phyloP scores from a whole-genome alignment of 345 rosid genomes.

The Syzygium jambos region DNA sequence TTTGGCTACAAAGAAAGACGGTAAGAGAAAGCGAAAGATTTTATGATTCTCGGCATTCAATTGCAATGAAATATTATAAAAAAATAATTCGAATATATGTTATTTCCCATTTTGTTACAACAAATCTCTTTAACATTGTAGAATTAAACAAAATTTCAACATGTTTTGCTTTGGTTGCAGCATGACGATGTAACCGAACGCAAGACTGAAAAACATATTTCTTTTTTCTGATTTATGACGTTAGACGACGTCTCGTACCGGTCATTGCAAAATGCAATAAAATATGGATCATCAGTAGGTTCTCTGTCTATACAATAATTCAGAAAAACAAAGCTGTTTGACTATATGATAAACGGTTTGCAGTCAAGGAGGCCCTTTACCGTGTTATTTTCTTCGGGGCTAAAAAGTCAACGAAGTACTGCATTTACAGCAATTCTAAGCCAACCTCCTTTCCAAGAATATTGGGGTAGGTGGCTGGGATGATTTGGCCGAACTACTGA shows the following conservation, averaged over 20 bases:
- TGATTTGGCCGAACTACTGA: accelerated
- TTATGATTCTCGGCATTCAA: neutral
- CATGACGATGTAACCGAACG: neutral
- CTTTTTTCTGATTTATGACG: too few relatives aligned
- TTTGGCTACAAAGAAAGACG: neutral
- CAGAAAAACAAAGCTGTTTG: neutral
- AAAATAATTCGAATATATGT: neutral
- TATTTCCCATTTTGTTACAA: neutral
- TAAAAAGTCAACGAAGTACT: neutral
- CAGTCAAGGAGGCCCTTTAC: neutral
- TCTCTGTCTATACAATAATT: neutral
- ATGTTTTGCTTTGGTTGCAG: neutral
- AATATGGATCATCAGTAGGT: too few relatives aligned
- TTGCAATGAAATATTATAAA: too few relatives aligned
- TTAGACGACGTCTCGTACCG: neutral
- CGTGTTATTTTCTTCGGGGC: neutral
- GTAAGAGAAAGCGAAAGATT: neutral
- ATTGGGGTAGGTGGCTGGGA: neutral
- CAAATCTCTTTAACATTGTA: neutral
- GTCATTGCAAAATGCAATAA: neutral
- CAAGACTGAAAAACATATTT: neutral
- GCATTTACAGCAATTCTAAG: neutral
- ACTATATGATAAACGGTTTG: neutral
- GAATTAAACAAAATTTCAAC: too few relatives aligned
- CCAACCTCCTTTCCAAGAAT: too few relatives aligned